Evolutionary conservation across 225 moss, liverwort and hornwort species (phyloP).

Genomic region (Bryum argenteum): DNA sequence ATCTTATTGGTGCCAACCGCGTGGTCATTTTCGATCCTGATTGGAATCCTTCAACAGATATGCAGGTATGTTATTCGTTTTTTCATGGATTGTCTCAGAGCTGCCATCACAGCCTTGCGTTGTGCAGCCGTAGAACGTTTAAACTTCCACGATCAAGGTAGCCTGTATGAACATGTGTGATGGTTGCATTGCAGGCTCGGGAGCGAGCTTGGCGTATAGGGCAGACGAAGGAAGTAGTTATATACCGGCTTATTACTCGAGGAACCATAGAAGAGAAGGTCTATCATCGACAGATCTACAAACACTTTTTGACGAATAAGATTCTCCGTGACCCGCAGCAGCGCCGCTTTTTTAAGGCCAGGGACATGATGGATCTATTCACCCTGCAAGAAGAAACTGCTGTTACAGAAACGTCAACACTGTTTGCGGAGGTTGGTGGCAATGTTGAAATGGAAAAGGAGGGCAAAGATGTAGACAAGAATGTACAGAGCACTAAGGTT

Average conservation of each 20-base stretch:
- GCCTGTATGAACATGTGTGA: not conserved
- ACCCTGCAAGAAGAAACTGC: constrained; percentile 82
- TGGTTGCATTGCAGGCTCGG: constrained; percentile 70
- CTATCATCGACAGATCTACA: constrained; percentile 97
- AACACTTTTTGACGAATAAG: constrained; percentile 90
- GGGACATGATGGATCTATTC: constrained; percentile 93
- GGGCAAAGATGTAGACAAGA: constrained; percentile 23
- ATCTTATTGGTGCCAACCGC: constrained; percentile 87
- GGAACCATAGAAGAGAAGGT: constrained; percentile 99
- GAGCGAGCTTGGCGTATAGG: constrained; percentile 99
- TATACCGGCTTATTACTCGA: constrained; percentile 89
- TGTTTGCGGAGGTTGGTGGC: constrained; percentile 79
- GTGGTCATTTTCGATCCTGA: constrained; percentile 98
- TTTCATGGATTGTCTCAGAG: constrained; percentile 11
- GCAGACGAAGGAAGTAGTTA: constrained; percentile 84
- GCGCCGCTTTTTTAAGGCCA: constrained; percentile 95
- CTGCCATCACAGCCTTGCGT: constrained; percentile 10
- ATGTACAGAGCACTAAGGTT: constrained; percentile 1
- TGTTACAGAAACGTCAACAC: constrained; percentile 75
- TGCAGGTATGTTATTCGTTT: constrained; percentile 62
- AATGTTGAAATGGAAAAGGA: constrained; percentile 50
- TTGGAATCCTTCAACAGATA: constrained; percentile 99
- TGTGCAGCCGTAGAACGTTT: not conserved
- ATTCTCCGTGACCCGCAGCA: constrained; percentile 92
- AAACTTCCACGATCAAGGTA: constrained; percentile 1